These are phyloP conservation scores for Yarrowia sp. DNA, from an alignment of 805 yeast species.

Conservation along the genomic window DNA sequence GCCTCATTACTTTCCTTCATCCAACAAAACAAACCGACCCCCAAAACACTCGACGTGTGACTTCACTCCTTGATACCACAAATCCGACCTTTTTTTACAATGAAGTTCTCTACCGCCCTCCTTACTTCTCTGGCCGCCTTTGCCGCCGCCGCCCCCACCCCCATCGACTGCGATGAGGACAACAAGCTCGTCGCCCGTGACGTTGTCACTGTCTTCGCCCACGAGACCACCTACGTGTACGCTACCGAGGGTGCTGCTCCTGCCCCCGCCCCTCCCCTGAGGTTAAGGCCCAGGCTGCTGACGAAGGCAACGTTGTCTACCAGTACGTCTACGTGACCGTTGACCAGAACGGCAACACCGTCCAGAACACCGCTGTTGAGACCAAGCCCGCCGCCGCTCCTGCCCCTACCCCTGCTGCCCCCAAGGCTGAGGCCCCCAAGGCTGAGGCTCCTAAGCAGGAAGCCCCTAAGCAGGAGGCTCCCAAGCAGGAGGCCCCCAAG, in stretches of 20 bases:
- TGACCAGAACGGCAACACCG: constrained; percentile 40
- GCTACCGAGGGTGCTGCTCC: constrained; percentile 22
- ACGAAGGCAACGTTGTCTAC: constrained; percentile 31
- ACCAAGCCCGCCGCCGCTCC: constrained; percentile 7
- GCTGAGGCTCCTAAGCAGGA: constrained; percentile 6
- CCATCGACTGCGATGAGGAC: constrained; percentile 28
- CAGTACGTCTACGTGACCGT: constrained; percentile 47
- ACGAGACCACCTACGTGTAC: constrained; percentile 27
- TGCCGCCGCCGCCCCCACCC: constrained; percentile 27
- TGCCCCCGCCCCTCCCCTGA: constrained; percentile 26
- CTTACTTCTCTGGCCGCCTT: constrained; percentile 29
- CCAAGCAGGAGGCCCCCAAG: not conserved
- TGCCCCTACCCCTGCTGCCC: not conserved
- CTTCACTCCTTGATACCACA: not conserved
- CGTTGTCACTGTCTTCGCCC: constrained; percentile 8
- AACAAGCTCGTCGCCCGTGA: constrained; percentile 19
- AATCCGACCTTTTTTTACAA: not conserved
- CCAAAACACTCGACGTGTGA: not conserved
- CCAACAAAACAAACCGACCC: not conserved
- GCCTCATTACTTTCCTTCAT: constrained; percentile 12
- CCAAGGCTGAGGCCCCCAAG: not conserved
- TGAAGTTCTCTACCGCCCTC: constrained; percentile 28
- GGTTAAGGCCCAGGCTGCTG: constrained; percentile 25
- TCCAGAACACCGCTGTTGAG: constrained; percentile 30
- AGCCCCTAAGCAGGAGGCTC: constrained; percentile 3